phyloP scores from a whole-genome alignment of 2,329 filamentous ascomycete genomes.

The Magnaporthiopsis poae region DNA sequence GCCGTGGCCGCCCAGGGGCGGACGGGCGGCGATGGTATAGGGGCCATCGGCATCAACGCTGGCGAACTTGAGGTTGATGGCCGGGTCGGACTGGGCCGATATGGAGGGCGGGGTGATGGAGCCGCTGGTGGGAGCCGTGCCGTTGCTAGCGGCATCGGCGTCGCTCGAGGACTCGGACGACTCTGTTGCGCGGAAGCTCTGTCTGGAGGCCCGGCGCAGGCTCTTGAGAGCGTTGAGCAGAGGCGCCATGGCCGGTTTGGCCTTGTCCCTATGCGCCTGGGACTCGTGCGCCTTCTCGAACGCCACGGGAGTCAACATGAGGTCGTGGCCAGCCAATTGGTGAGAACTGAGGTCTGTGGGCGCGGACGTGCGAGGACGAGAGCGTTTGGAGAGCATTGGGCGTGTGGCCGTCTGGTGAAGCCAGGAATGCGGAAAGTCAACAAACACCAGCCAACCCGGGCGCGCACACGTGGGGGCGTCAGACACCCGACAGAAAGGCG shows the following conservation, averaged over 20 bases:
- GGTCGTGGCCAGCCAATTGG: constrained; percentile 4
- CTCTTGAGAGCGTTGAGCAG: constrained; percentile 61
- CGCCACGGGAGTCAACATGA: neutral
- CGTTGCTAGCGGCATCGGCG: constrained; percentile 44
- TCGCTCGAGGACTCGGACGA: constrained; percentile 53
- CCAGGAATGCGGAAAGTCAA: neutral
- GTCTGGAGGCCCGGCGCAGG: constrained; percentile 65
- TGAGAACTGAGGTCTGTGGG: neutral
- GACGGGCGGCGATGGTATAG: constrained; percentile 15
- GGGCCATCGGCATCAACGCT: constrained; percentile 5
- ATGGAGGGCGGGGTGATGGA: constrained; percentile 68
- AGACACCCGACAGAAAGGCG: neutral
- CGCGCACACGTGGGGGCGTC: neutral
- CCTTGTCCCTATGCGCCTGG: neutral
- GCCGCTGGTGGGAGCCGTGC: constrained; percentile 55
- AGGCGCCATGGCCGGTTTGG: constrained; percentile 38
- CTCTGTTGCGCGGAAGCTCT: constrained; percentile 56
- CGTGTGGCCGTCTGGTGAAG: neutral
- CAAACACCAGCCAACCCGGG: neutral
- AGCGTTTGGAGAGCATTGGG: neutral
- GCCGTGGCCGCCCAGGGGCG: constrained; percentile 20
- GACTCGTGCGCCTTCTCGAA: neutral
- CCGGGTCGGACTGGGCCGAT: constrained; percentile 54
- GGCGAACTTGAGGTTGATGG: constrained; percentile 51
- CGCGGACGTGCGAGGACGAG: neutral